These are phyloP conservation scores for Corrigiola litoralis DNA, from an alignment of 179 eudicot genomes.

Conservation along the genomic window DNA sequence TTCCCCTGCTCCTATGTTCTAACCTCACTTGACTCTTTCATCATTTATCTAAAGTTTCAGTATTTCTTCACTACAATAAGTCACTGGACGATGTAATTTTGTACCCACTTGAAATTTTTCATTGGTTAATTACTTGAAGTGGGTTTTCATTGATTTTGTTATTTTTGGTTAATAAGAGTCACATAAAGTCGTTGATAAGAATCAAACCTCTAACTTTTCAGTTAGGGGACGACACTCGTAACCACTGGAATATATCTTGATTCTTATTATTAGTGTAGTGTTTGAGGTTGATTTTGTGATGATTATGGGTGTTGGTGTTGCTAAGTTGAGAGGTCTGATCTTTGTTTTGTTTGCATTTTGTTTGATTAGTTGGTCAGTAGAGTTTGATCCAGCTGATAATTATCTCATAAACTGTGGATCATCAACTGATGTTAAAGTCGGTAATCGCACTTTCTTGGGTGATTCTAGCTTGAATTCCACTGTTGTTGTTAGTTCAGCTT, in stretches of 20 bases:
- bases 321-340: not conserved
- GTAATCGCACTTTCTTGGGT: not conserved
- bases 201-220: too few relatives aligned
- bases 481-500: slow-evolving; percentile 2
- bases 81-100: not conserved
- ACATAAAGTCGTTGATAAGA: too few relatives aligned
- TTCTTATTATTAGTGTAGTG: too few relatives aligned
- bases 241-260: too few relatives aligned
- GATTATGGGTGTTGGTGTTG: not conserved
- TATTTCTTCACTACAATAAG: not conserved
- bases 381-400: slow-evolving; percentile 7
- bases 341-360: not conserved
- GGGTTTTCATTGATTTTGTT: not conserved
- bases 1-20: too few relatives aligned
- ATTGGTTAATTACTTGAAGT: not conserved
- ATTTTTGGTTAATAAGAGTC: too few relatives aligned
- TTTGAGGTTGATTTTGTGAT: not conserved
- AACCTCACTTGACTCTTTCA: too few relatives aligned
- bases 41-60: not conserved
- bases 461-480: slow-evolving; percentile 6
- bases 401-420: slow-evolving; percentile 13
- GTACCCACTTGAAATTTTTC: not conserved
- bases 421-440: not conserved
- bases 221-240: too few relatives aligned
- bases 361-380: not conserved